Percentiles rank a stretch among this genome's conserved stretches.
These are phyloP conservation scores for Yueomyces sinensis DNA, from an alignment of 805 yeast genomes.

Conservation along the genomic window DNA sequence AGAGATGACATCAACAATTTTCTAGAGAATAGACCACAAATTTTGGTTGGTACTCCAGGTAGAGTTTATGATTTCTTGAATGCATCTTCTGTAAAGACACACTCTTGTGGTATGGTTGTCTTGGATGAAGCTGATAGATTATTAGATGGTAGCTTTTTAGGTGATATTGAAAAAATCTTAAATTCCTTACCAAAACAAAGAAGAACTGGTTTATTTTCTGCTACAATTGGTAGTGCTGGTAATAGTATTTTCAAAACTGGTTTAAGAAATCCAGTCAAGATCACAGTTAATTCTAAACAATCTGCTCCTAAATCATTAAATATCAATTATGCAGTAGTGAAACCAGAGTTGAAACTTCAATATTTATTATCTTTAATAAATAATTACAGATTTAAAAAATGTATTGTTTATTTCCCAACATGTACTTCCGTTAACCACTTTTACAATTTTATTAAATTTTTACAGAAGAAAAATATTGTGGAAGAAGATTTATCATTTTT, in stretches of 20 bases:
- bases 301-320: constrained; percentile 50
- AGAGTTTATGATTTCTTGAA: constrained; percentile 63
- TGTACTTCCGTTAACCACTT: constrained; percentile 74
- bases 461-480: constrained; percentile 23
- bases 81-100: constrained; percentile 42
- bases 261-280: constrained; percentile 82
- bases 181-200: constrained; percentile 74
- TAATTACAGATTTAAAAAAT: constrained; percentile 51
- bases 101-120: constrained; percentile 57
- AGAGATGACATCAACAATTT: constrained; percentile 61
- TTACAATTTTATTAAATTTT: constrained; percentile 37
- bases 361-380: constrained; percentile 39
- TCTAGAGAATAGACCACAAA: constrained; percentile 45
- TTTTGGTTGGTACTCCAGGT: constrained; percentile 88
- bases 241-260: constrained; percentile 73
- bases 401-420: constrained; percentile 87
- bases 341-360: constrained; percentile 51
- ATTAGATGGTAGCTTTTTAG: constrained; percentile 62
- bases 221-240: constrained; percentile 80
- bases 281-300: constrained; percentile 53
- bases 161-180: constrained; percentile 55
- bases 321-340: constrained; percentile 44
- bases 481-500: constrained; percentile 31
- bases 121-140: constrained; percentile 91
- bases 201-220: constrained; percentile 87